Evolutionary conservation across 768 basidiomycete species (phyloP).

Genomic region (Hericium alpestre): DNA sequence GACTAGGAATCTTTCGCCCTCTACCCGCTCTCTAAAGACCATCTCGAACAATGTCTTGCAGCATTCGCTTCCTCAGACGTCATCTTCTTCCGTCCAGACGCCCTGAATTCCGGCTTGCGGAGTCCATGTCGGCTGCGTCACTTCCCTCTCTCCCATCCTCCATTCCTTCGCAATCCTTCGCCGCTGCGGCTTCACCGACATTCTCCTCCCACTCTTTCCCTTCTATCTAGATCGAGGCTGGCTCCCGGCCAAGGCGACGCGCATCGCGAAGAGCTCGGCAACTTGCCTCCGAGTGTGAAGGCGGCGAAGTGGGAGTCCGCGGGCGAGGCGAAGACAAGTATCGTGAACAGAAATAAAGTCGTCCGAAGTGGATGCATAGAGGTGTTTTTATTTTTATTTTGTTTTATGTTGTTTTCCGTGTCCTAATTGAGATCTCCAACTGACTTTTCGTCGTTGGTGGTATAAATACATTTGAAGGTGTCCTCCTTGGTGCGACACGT

Average conservation of each 20-base stretch:
- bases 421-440: too few species aligned
- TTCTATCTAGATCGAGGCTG: slow-evolving; percentile 27
- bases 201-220: slow-evolving; percentile 2
- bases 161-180: background rate
- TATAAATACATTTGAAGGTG: too few species aligned
- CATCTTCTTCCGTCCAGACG: slow-evolving; percentile 55
- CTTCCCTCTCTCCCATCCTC: background rate
- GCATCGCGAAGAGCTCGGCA: slow-evolving; percentile 45
- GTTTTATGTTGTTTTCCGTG: too few species aligned
- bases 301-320: slow-evolving; percentile 25
- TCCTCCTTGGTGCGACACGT: too few species aligned
- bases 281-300: slow-evolving; percentile 32
- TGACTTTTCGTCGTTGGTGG: too few species aligned
- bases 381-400: too few species aligned
- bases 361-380: background rate
- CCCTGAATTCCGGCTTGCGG: slow-evolving; percentile 34
- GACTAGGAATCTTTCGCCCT: slow-evolving; percentile 39
- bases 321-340: background rate
- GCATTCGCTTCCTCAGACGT: slow-evolving; percentile 58
- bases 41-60: slow-evolving; percentile 59
- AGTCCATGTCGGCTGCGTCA: slow-evolving; percentile 32
- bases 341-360: background rate
- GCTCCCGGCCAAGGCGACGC: slow-evolving; percentile 42
- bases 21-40: slow-evolving; percentile 59
- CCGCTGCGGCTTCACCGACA: background rate